These are phyloP conservation scores for Mallotus repandus DNA, from an alignment of 441 rosid species.

Conservation along the genomic window DNA sequence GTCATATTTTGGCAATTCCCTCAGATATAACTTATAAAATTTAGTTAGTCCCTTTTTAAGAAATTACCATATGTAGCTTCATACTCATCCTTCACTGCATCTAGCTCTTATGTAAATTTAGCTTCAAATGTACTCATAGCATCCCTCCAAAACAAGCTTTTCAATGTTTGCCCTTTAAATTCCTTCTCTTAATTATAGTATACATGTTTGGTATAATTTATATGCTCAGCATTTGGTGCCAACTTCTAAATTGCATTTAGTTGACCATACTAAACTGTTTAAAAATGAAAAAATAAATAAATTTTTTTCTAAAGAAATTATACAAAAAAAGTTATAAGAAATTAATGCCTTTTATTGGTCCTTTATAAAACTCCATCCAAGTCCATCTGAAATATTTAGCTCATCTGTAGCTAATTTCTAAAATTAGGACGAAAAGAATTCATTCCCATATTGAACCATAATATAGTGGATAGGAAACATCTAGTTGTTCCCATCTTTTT, in stretches of 20 bases:
- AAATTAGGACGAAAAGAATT: not conserved
- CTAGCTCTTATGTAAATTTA: accelerated
- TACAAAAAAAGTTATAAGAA: not conserved
- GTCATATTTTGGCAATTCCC: not conserved
- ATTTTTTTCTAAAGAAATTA: no score
- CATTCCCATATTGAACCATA: not conserved
- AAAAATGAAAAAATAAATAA: not conserved
- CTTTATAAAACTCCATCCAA: not conserved
- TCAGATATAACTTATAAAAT: not conserved
- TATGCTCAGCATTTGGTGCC: not conserved
- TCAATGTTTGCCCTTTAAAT: not conserved
- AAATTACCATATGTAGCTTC: not conserved
- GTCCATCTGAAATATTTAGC: not conserved
- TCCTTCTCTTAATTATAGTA: not conserved
- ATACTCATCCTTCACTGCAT: not conserved
- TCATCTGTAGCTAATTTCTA: not conserved
- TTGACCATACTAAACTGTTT: no score
- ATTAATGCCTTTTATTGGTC: not conserved
- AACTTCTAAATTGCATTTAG: not conserved
- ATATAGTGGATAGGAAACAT: not conserved
- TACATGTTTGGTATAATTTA: not conserved
- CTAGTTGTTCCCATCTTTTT: not conserved
- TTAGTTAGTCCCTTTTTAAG: not conserved
- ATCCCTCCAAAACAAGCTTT: not conserved
- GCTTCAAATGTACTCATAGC: not conserved